These are phyloP conservation scores for Guadua angustifolia DNA, from an alignment of 176 grass and related monocot species.

Conservation along the genomic window DNA sequence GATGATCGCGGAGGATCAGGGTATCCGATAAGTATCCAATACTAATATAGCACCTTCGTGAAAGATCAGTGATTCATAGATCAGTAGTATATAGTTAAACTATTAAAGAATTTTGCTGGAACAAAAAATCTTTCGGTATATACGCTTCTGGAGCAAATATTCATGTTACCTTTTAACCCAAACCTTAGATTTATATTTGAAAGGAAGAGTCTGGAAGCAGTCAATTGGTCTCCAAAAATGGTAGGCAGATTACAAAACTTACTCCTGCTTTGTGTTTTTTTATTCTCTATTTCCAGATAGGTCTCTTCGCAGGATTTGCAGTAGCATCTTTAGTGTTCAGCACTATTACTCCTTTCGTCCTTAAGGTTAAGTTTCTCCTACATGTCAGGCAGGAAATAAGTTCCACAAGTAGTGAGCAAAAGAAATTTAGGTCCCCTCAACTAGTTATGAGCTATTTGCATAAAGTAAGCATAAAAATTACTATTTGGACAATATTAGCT, in stretches of 20 bases:
- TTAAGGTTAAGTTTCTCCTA: slow-evolving; percentile 48
- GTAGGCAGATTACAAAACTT: slow-evolving; percentile 40
- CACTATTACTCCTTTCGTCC: slow-evolving; percentile 56
- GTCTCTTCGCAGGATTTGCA: slow-evolving; percentile 53
- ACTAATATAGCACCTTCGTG: no score
- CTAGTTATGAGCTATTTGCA: slow-evolving; percentile 4
- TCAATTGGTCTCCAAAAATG: slow-evolving; percentile 60
- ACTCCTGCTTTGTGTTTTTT: background rate
- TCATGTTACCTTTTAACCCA: slow-evolving; percentile 31
- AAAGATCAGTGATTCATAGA: no score
- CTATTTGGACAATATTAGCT: slow-evolving; percentile 2
- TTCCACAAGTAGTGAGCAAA: background rate
- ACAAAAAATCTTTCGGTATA: background rate
- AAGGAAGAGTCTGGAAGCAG: slow-evolving; percentile 51
- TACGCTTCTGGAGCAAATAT: background rate
- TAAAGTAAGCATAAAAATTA: slow-evolving; percentile 4
- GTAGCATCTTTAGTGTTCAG: slow-evolving; percentile 55
- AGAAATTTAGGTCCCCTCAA: slow-evolving; percentile 20
- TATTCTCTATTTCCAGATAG: slow-evolving; percentile 41
- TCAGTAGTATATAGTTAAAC: slow-evolving; percentile 8
- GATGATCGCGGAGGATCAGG: no score
- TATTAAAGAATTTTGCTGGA: background rate
- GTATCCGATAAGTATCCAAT: no score
- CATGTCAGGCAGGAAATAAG: slow-evolving; percentile 13
- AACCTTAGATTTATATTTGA: slow-evolving; percentile 58